A percentile compares a stretch with the other conserved stretches of the same genome.
phyloP scores from a whole-genome alignment of 2,329 filamentous ascomycete genomes.

The Tolypocladium ophioglossoides region DNA sequence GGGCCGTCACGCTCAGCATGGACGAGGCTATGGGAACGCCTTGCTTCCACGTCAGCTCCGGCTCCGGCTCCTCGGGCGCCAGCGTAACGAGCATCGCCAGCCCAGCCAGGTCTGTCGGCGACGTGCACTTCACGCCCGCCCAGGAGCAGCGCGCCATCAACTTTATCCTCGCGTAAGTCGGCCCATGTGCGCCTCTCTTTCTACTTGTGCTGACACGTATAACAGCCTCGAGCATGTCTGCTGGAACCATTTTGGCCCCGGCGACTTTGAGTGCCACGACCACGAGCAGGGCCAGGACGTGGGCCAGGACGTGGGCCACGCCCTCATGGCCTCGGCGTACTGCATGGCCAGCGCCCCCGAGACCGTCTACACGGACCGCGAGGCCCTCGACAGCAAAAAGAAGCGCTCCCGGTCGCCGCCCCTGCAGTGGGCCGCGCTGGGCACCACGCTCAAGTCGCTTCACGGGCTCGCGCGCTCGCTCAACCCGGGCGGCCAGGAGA shows the following conservation, averaged over 20 bases:
- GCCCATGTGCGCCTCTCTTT: background rate
- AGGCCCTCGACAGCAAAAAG: background rate
- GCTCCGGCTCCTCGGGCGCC: slow-evolving; percentile 12
- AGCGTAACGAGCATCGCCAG: slow-evolving; percentile 9
- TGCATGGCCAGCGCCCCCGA: slow-evolving; percentile 29
- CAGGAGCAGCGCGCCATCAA: slow-evolving; percentile 39
- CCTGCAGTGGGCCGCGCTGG: slow-evolving; percentile 26
- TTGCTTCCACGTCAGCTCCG: slow-evolving; percentile 29
- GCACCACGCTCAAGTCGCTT: slow-evolving; percentile 31
- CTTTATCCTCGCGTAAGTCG: slow-evolving; percentile 40
- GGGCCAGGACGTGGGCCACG: slow-evolving; percentile 26
- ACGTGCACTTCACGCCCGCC: slow-evolving; percentile 19
- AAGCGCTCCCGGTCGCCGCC: slow-evolving; percentile 9
- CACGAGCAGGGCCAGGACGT: slow-evolving; percentile 18
- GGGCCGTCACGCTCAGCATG: slow-evolving; percentile 30
- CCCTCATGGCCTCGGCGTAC: slow-evolving; percentile 32
- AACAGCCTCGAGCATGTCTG: slow-evolving; percentile 40
- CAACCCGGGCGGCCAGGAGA: slow-evolving; percentile 28
- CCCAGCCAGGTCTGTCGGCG: slow-evolving; percentile 9
- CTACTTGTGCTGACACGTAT: background rate
- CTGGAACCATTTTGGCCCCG: slow-evolving; percentile 36
- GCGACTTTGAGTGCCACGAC: slow-evolving; percentile 25
- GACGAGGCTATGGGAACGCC: slow-evolving; percentile 31
- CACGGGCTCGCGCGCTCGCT: slow-evolving; percentile 34
- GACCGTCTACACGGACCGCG: slow-evolving; percentile 18